Conservation (phyloP, 176 grass and related monocot species). For the Carex myosuroides region DNA sequence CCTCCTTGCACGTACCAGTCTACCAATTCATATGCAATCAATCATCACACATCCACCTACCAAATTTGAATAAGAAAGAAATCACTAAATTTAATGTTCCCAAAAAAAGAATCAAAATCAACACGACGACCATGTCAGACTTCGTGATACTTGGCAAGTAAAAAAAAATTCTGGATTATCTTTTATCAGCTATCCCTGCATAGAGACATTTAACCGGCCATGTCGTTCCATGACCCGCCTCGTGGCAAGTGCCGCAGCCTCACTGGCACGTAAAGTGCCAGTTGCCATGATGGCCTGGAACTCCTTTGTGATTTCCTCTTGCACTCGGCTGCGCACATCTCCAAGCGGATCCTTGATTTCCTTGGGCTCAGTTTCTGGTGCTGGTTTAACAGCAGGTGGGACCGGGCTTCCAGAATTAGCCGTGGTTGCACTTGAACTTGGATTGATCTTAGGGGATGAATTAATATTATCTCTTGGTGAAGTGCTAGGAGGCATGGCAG, state of each 20-base stretch:
- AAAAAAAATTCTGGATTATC: neutral
- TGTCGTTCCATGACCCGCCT: slow-evolving; percentile 67
- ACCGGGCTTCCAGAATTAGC: neutral
- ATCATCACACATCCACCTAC: neutral
- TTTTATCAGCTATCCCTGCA: slow-evolving; percentile 11
- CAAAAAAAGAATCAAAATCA: slow-evolving; percentile 6
- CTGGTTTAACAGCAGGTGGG: slow-evolving; percentile 21
- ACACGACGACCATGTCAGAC: neutral
- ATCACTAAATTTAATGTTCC: neutral
- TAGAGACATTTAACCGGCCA: slow-evolving; percentile 19
- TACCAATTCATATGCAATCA: neutral
- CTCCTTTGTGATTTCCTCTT: slow-evolving; percentile 61
- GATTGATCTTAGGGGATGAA: neutral
- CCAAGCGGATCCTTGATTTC: slow-evolving; percentile 27
- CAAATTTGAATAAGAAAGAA: neutral
- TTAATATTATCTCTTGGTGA: neutral
- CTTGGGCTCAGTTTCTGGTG: slow-evolving; percentile 5
- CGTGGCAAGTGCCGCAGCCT: slow-evolving; percentile 47
- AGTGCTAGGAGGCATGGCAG: neutral
- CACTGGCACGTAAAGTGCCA: slow-evolving; percentile 37
- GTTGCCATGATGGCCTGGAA: slow-evolving; percentile 60
- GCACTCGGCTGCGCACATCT: slow-evolving; percentile 37
- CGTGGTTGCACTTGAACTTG: neutral
- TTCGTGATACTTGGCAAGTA: neutral
- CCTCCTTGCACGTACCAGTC: neutral